Evolutionary conservation across 2,329 filamentous ascomycete genomes (phyloP).

Genomic region (Fusarium siculi): DNA sequence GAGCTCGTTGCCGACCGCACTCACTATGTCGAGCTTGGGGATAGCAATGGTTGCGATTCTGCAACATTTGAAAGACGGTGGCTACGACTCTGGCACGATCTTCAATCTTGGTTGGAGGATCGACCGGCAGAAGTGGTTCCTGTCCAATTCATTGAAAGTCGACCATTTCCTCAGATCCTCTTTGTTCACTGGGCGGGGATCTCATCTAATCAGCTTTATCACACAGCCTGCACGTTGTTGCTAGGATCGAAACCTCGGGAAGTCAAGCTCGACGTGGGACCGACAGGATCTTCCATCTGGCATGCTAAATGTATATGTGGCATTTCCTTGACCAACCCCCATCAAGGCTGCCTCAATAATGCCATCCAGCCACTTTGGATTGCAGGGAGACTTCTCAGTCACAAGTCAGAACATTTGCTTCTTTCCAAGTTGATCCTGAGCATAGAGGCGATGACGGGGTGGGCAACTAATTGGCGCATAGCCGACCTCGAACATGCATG

Average conservation of each 20-base stretch:
- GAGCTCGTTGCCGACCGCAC: conserved; percentile 62
- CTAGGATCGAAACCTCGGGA: conserved; percentile 55
- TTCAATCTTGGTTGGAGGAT: conserved; percentile 59
- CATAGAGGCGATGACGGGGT: conserved; percentile 64
- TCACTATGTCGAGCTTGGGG: conserved; percentile 58
- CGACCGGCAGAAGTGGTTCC: conserved; percentile 60
- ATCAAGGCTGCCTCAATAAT: conserved; percentile 66
- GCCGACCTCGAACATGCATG: conserved; percentile 58
- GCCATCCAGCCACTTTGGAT: conserved; percentile 68
- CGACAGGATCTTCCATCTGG: conserved; percentile 59
- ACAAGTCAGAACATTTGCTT: conserved; percentile 55
- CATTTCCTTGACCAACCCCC: conserved; percentile 65
- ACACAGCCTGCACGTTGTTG: conserved; percentile 65
- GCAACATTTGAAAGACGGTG: conserved; percentile 57
- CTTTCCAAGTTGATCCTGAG: conserved; percentile 57
- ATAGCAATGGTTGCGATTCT: conserved; percentile 56
- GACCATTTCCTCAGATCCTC: conserved; percentile 62
- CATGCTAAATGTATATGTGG: conserved; percentile 66
- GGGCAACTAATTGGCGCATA: conserved; percentile 65
- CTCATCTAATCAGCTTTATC: conserved; percentile 66
- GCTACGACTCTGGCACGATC: conserved; percentile 59
- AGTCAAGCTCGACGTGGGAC: conserved; percentile 39
- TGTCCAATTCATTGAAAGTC: conserved; percentile 54
- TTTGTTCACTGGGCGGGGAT: conserved; percentile 66
- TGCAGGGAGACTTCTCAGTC: conserved; percentile 64